Conservation (phyloP, 1,284 basidiomycete species). For the Naganishia liquefaciens region DNA sequence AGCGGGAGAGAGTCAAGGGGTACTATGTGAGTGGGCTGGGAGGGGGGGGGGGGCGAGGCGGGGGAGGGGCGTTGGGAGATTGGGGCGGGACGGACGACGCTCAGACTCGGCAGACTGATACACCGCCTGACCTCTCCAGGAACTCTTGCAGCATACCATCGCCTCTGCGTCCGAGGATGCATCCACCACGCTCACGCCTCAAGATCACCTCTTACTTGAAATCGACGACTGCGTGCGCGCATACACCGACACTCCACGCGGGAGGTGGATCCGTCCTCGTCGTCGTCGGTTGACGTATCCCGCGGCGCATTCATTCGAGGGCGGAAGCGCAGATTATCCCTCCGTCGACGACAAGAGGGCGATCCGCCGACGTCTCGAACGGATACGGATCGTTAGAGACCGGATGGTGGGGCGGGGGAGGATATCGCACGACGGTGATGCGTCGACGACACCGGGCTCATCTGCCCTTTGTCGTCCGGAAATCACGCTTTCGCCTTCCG, state of each 20-base stretch:
- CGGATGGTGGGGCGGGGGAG: not conserved
- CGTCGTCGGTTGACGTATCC: not conserved
- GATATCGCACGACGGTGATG: too few relatives aligned
- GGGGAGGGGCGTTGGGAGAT: too few relatives aligned
- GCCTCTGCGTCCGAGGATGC: not conserved
- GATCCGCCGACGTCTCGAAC: constrained; percentile 3
- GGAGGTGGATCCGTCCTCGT: constrained; percentile 5
- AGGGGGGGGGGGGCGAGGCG: not conserved
- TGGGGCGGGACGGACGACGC: too few relatives aligned
- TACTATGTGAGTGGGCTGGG: constrained; percentile 42
- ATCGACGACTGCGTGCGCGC: not conserved
- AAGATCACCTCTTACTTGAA: not conserved
- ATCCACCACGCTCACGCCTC: not conserved
- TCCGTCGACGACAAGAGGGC: too few relatives aligned
- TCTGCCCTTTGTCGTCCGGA: constrained; percentile 4
- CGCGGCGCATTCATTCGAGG: constrained; percentile 5
- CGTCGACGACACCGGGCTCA: not conserved
- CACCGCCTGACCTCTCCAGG: not conserved
- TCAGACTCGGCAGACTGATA: too few relatives aligned
- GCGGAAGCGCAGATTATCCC: not conserved
- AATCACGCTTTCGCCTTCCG: constrained; percentile 18
- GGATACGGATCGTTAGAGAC: not conserved
- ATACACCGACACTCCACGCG: not conserved
- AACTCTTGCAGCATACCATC: constrained; percentile 14
- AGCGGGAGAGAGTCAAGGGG: constrained; percentile 35